Evolutionary conservation across 2,329 filamentous ascomycete species (phyloP).

Genomic region (Corynespora cassiicola): DNA sequence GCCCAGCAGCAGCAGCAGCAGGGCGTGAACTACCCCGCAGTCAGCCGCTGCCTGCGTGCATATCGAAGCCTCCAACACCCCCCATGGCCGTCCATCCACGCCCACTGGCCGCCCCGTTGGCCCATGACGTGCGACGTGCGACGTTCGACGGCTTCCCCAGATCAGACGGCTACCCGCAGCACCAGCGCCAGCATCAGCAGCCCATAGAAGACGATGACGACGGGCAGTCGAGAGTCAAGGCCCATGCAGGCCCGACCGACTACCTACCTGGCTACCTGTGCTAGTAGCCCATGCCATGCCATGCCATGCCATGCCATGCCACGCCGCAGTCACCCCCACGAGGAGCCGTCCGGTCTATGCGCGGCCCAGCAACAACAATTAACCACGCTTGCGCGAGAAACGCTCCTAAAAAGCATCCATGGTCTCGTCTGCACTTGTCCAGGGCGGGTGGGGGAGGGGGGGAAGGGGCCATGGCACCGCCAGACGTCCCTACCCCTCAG

Average conservation of each 20-base stretch:
- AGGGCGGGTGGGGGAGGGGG: conserved; percentile 11
- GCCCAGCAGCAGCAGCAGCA: background rate
- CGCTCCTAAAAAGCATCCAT: conserved; percentile 14
- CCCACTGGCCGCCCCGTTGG: conserved; percentile 4
- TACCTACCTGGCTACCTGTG: background rate
- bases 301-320: conserved; percentile 1
- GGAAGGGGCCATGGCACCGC: conserved; percentile 6
- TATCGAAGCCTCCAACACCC: conserved; percentile 13
- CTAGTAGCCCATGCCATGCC: background rate
- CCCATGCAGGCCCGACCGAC: background rate
- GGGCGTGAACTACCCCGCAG: conserved; percentile 1
- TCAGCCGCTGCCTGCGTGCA: conserved; percentile 8
- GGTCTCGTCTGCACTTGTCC: background rate
- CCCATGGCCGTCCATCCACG: conserved; percentile 9
- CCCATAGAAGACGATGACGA: too few relatives aligned
- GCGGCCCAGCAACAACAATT: conserved; percentile 17
- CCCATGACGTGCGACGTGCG: conserved; percentile 14
- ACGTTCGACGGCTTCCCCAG: conserved; percentile 22
- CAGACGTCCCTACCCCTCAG: conserved; percentile 19
- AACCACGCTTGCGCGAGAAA: conserved; percentile 30
- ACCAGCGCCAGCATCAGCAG: conserved; percentile 7
- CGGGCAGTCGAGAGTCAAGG: too few relatives aligned
- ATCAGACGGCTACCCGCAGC: conserved; percentile 21
- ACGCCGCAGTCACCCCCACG: conserved; percentile 1
- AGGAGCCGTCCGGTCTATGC: conserved; percentile 9